Conservation (phyloP, 495 filamentous ascomycete species). For the Xylaria bambusicola region DNA sequence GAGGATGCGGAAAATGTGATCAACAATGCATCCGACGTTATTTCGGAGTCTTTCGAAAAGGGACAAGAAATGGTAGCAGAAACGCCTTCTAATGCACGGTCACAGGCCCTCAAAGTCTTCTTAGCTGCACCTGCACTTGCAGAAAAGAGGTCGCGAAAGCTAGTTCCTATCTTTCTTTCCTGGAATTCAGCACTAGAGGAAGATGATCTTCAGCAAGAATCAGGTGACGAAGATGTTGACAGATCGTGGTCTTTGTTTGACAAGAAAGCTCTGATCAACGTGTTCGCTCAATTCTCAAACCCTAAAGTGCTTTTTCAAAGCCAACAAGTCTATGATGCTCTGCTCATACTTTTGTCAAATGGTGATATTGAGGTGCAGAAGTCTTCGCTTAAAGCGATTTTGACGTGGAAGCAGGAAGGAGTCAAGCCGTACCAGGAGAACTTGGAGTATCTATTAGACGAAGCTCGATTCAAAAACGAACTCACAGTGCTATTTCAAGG, state of each 20-base stretch:
- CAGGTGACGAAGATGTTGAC: conserved; percentile 47
- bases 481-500: conserved; percentile 84
- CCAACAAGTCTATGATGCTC: conserved; percentile 69
- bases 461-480: conserved; percentile 88
- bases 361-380: conserved; percentile 90
- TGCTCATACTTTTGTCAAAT: conserved; percentile 74
- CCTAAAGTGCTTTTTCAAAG: conserved; percentile 79
- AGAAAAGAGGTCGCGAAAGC: conserved; percentile 78
- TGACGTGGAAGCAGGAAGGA: conserved; percentile 80
- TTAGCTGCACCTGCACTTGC: conserved; percentile 70
- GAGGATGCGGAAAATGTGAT: conserved; percentile 41
- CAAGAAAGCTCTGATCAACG: conserved; percentile 72
- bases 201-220: conserved; percentile 39
- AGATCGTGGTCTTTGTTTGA: conserved; percentile 63
- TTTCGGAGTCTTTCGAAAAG: conserved; percentile 52
- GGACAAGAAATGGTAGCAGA: conserved; percentile 47
- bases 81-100: conserved; percentile 53
- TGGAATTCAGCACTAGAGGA: conserved; percentile 64
- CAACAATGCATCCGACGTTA: conserved; percentile 44
- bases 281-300: conserved; percentile 86
- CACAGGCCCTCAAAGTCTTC: conserved; percentile 79
- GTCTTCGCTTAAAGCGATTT: conserved; percentile 76
- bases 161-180: conserved; percentile 83
- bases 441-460: conserved; percentile 85
- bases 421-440: conserved; percentile 83